phyloP scores from a whole-genome alignment of 1,284 basidiomycete genomes.

The Mycena sp. region DNA sequence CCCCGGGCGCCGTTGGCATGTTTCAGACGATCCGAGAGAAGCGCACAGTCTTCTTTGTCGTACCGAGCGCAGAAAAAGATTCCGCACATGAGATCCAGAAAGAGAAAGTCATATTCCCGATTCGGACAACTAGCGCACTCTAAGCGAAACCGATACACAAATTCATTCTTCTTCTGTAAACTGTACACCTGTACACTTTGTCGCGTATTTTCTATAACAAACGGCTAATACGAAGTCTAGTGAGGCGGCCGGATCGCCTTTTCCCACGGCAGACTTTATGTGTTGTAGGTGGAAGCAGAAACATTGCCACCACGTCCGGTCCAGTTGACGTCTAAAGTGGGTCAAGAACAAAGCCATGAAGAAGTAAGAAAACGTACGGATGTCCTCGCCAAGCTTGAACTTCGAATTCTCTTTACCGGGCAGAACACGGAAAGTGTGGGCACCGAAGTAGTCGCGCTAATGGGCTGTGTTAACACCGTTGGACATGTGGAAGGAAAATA shows the following conservation, averaged over 20 bases:
- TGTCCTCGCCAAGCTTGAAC: constrained; percentile 86
- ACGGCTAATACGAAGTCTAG: constrained; percentile 26
- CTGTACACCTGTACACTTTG: constrained; percentile 33
- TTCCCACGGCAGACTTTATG: constrained; percentile 60
- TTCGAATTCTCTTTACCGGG: constrained; percentile 89
- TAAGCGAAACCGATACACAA: constrained; percentile 16
- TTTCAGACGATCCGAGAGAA: constrained; percentile 49
- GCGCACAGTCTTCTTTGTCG: constrained; percentile 25
- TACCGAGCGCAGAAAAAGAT: constrained; percentile 46
- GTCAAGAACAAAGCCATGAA: constrained; percentile 23
- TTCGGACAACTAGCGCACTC: not conserved
- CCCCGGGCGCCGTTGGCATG: constrained; percentile 63
- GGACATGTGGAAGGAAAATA: constrained; percentile 28
- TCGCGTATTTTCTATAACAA: constrained; percentile 28
- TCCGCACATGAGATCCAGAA: constrained; percentile 46
- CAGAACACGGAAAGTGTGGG: constrained; percentile 94
- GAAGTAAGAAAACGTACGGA: constrained; percentile 69
- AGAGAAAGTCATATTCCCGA: constrained; percentile 12
- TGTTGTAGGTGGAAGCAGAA: constrained; percentile 92
- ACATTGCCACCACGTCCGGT: constrained; percentile 95
- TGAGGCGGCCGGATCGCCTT: constrained; percentile 21
- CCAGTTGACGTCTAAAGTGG: constrained; percentile 83
- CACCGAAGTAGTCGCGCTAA: constrained; percentile 93
- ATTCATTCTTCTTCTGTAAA: constrained; percentile 26
- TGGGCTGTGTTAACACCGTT: not conserved